Base-by-base conservation (phyloP, 371 early-diverging fungal species). In the Cokeromyces recurvatus region DNA sequence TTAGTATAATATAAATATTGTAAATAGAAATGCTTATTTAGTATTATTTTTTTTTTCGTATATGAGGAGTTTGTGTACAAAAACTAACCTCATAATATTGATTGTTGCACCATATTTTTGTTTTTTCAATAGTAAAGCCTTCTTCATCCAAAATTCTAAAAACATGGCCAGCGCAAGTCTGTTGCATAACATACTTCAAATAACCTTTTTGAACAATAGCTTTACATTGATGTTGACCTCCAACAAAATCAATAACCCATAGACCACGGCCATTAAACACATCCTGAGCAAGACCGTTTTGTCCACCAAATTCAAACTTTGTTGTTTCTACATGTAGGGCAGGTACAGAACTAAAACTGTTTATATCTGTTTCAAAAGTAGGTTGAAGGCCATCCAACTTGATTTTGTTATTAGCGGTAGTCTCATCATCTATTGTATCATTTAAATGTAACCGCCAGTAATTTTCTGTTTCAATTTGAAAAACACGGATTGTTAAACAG, bases 191-290 rank as follows among this genome's bases (percentile, higher is more conserved):
- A 40, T 67, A 77, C 21, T 71, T 64, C 24, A 79, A 50, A 25
- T 64, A 61, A 2, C 81, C 81, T 77, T 71, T 75, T 64, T 68
- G 67, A 10, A 75, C 46, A 40, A 75, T 51, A 16, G 62, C 66
- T 31, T 71, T 53, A 23, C 69, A 65, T 31, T 60, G 68, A 17
- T 66, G 39, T 20, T 62, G 41, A 22, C 62, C 71, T 19, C 75
- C 69, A 3, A 75, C 59, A 27, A 75, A 62, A 37, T 75, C 75
- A 17, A 75, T 53, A 0, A 75, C 64, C 75, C 75, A 75, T 3
- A 60, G 48, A 14, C 75, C 75, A 17, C 75, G 66, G 10, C 75
- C 68, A 16, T 38, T 8, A 34, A 75, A 63, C 3, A 62, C 44
- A 6, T 62, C 56, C 14, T 58, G 15, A 6, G 59, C 63, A 42